phyloP scores from a whole-genome alignment of 2,329 filamentous ascomycete species.

The Cytospora mali region DNA sequence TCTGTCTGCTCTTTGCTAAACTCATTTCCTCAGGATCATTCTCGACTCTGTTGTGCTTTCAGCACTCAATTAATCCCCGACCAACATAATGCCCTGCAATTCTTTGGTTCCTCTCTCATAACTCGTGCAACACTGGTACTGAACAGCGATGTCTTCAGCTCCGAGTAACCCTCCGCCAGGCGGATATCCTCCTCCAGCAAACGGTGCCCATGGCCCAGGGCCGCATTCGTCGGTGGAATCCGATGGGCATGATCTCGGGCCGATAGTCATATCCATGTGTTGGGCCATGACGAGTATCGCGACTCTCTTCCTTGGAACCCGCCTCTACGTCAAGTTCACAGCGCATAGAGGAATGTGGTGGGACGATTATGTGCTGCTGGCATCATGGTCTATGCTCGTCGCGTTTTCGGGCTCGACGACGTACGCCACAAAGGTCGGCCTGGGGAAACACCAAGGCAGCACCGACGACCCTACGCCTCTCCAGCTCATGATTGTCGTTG shows the following conservation, averaged over 20 bases:
- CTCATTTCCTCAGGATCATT: background rate
- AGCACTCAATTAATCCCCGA: background rate
- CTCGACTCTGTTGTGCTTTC: background rate
- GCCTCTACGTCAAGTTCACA: conserved; percentile 20
- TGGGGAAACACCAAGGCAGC: conserved; percentile 18
- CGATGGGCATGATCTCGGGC: background rate
- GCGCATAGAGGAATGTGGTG: conserved; percentile 19
- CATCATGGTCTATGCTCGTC: conserved; percentile 23
- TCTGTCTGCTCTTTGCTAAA: background rate
- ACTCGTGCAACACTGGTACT: background rate
- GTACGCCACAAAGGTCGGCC: conserved; percentile 15
- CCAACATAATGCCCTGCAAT: background rate
- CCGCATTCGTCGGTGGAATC: too few relatives aligned
- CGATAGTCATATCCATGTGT: background rate
- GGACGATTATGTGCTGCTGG: conserved; percentile 23
- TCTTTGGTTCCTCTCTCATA: background rate
- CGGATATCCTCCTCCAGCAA: too few relatives aligned
- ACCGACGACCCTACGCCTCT: conserved; percentile 3
- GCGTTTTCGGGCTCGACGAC: conserved; percentile 16
- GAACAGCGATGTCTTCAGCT: background rate
- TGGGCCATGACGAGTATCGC: background rate
- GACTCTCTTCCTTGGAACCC: conserved; percentile 11
- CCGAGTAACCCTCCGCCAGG: background rate
- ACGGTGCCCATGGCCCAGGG: too few relatives aligned
- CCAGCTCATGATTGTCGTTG: conserved; percentile 20